Evolutionary conservation across 805 yeast genomes (phyloP).

Genomic region (Pichia insulana): DNA sequence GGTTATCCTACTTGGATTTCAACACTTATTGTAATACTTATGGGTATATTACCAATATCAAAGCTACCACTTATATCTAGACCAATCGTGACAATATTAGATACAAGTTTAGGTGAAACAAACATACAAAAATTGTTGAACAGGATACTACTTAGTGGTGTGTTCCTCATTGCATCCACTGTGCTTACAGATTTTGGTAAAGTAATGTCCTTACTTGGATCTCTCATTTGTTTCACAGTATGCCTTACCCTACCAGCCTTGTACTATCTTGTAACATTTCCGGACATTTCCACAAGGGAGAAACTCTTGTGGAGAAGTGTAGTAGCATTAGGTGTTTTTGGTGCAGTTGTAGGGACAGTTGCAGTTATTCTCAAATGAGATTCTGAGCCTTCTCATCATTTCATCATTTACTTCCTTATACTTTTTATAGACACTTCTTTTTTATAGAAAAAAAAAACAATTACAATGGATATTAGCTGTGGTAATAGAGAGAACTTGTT

Average conservation of each 20-base stretch:
- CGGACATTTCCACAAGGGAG: constrained; percentile 29
- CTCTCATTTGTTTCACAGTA: constrained; percentile 68
- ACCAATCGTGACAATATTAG: constrained; percentile 70
- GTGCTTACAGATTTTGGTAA: constrained; percentile 72
- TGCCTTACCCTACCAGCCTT: constrained; percentile 72
- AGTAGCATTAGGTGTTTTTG: constrained; percentile 34
- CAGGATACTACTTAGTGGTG: constrained; percentile 42
- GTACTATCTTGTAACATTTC: constrained; percentile 57
- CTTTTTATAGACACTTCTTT: background rate
- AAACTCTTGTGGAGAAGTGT: background rate
- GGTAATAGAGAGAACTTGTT: background rate
- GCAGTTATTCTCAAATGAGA: constrained; percentile 32
- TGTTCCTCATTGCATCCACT: constrained; percentile 52
- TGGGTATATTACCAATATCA: constrained; percentile 78
- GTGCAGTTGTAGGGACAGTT: constrained; percentile 53
- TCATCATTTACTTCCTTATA: background rate
- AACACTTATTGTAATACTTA: constrained; percentile 49
- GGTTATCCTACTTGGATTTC: constrained; percentile 43
- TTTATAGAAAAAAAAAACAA: background rate
- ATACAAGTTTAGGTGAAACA: constrained; percentile 18
- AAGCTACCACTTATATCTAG: constrained; percentile 78
- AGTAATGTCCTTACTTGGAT: constrained; percentile 73
- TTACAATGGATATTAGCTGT: background rate
- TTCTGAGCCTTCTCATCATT: background rate
- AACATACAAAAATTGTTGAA: constrained; percentile 14